Evolutionary conservation across 1,139 yeast species (phyloP).

Genomic region (Kodamaea fungicola): DNA sequence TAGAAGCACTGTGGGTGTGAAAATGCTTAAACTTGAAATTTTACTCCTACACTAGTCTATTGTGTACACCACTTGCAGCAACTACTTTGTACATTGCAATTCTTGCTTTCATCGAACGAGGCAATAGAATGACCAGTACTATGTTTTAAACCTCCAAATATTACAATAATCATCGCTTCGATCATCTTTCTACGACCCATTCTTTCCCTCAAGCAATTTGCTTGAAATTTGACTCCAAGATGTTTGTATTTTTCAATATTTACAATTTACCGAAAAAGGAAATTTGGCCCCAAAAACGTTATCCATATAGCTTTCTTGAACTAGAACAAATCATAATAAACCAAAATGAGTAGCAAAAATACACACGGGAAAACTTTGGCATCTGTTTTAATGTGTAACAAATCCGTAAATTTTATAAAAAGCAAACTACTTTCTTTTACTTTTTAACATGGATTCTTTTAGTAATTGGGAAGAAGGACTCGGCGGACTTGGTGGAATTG

Average conservation of each 20-base stretch:
- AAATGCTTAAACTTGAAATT: too few relatives aligned
- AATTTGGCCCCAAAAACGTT: slow-evolving; percentile 1
- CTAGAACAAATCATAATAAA: slow-evolving; percentile 8
- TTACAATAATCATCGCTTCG: too few relatives aligned
- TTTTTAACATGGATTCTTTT: slow-evolving; percentile 19
- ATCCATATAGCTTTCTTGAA: slow-evolving; percentile 2
- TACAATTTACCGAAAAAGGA: slow-evolving; percentile 5
- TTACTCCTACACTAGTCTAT: too few relatives aligned
- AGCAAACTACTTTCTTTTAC: too few relatives aligned
- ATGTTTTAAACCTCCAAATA: too few relatives aligned
- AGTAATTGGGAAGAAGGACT: slow-evolving; percentile 28
- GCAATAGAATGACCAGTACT: too few relatives aligned
- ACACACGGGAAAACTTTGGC: slow-evolving; percentile 1
- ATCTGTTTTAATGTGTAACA: slow-evolving; percentile 4
- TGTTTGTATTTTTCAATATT: slow-evolving; percentile 3
- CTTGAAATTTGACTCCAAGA: too few relatives aligned
- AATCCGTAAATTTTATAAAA: slow-evolving; percentile 2
- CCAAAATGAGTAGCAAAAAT: slow-evolving; percentile 3
- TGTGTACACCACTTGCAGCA: too few relatives aligned
- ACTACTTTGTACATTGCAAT: too few relatives aligned
- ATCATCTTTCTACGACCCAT: too few relatives aligned
- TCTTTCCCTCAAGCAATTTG: neutral
- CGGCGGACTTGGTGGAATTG: slow-evolving; percentile 4
- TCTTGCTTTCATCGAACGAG: too few relatives aligned
- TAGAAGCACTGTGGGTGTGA: too few relatives aligned